These are phyloP conservation scores for Gracilaria vermiculophylla DNA, from an alignment of 23 red algal genomes.

Conservation along the genomic window DNA sequence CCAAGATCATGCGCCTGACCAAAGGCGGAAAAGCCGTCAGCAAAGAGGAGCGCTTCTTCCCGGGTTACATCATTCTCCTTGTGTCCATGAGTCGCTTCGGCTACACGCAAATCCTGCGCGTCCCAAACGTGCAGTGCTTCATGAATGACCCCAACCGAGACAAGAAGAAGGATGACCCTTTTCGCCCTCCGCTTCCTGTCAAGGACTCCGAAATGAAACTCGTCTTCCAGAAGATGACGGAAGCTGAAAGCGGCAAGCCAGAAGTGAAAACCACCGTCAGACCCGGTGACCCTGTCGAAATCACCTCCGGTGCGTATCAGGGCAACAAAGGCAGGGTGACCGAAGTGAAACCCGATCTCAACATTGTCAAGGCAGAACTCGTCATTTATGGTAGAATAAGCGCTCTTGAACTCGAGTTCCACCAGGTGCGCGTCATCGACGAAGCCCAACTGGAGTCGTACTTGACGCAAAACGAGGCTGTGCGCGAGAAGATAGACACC, in stretches of 20 bases:
- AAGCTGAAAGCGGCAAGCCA: conserved; percentile 24
- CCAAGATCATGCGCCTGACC: conserved; percentile 71
- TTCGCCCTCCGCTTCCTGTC: conserved; percentile 66
- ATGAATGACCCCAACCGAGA: conserved; percentile 79
- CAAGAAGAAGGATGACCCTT: conserved; percentile 56
- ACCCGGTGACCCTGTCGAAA: conserved; percentile 54
- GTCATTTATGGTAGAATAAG: conserved; percentile 42
- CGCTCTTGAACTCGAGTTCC: conserved; percentile 43
- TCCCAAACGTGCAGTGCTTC: conserved; percentile 75
- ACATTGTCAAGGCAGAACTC: conserved; percentile 32
- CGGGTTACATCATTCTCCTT: conserved; percentile 73
- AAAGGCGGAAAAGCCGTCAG: conserved; percentile 60
- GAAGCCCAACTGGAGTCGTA: conserved; percentile 9
- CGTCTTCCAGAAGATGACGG: conserved; percentile 55
- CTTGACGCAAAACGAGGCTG: neutral
- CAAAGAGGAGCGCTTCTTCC: conserved; percentile 80
- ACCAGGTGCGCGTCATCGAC: conserved; percentile 42
- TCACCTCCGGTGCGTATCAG: conserved; percentile 23
- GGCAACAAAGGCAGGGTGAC: conserved; percentile 33
- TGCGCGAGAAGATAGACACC: neutral
- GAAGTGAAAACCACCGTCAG: conserved; percentile 48
- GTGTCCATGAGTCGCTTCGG: conserved; percentile 67
- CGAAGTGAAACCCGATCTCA: conserved; percentile 44
- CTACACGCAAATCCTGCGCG: conserved; percentile 59
- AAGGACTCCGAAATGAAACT: conserved; percentile 62